phyloP scores from a whole-genome alignment of 257 asterid species.

The Ophiorrhiza pumila region DNA sequence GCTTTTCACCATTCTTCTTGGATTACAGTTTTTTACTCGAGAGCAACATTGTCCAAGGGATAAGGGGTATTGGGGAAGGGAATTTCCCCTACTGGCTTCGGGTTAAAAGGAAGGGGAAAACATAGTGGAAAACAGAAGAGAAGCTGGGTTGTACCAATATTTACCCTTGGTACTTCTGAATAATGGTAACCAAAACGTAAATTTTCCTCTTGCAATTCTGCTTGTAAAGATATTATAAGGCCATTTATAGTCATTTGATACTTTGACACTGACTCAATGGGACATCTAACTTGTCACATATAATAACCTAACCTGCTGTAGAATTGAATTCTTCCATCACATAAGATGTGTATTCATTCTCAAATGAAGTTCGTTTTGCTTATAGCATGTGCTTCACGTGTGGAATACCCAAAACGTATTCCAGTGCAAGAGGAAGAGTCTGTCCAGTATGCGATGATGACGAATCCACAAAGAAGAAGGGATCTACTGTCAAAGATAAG shows the following conservation, averaged over 20 bases:
- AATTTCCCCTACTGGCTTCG: no score
- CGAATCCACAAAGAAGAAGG: constrained; percentile 63
- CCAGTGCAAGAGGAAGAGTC: constrained; percentile 61
- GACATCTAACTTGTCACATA: background rate
- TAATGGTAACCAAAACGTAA: background rate
- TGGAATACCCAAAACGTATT: constrained; percentile 79
- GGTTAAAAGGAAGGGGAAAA: no score
- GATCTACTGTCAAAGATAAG: constrained; percentile 76
- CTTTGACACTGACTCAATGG: background rate
- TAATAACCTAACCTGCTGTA: background rate
- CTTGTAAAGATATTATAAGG: background rate
- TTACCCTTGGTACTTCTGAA: background rate
- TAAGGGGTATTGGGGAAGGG: no score
- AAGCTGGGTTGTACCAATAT: background rate
- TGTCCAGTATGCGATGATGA: constrained; percentile 77
- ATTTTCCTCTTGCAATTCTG: background rate
- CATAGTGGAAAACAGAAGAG: no score
- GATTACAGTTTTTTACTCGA: background rate
- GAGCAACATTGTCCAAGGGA: no score
- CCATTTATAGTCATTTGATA: background rate
- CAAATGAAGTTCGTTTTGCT: constrained; percentile 5
- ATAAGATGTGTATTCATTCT: background rate
- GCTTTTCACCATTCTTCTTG: background rate
- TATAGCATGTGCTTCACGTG: constrained; percentile 78
- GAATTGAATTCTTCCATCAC: background rate